Conservation (phyloP, 1,284 basidiomycete genomes). For the Trametes polyzona region DNA sequence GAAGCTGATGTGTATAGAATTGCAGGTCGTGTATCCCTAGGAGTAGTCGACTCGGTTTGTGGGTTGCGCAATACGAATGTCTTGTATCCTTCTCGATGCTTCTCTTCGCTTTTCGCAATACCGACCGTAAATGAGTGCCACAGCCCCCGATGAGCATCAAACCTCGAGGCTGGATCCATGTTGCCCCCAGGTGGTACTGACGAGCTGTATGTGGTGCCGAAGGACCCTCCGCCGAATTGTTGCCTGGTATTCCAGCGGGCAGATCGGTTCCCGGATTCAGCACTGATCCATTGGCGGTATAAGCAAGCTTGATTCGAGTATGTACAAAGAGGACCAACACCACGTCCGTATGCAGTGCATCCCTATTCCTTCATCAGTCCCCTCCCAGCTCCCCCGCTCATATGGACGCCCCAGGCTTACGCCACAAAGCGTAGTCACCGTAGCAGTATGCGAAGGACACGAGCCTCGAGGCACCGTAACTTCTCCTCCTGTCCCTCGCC, state of each 20-base stretch:
- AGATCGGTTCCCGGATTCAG: background rate
- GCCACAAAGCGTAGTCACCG: too few species aligned
- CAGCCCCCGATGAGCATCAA: background rate
- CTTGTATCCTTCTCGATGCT: conserved; percentile 22
- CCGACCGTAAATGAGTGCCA: background rate
- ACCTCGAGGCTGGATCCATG: background rate
- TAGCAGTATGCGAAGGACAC: too few species aligned
- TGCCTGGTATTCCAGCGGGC: too few species aligned
- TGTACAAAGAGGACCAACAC: background rate
- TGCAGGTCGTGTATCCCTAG: conserved; percentile 23
- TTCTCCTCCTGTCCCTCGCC: background rate
- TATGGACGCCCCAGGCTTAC: too few species aligned
- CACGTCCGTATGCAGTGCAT: background rate
- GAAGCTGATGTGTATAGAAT: too few species aligned
- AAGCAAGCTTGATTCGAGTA: background rate
- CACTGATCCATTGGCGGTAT: background rate
- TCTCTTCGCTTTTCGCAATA: background rate
- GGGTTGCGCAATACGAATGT: conserved; percentile 21
- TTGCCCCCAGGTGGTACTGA: background rate
- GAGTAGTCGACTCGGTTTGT: conserved; percentile 19
- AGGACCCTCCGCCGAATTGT: too few species aligned
- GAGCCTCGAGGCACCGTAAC: too few species aligned
- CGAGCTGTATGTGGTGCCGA: background rate
- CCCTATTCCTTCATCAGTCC: background rate
- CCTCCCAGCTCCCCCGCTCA: background rate